Conservation (phyloP, 2,329 filamentous ascomycete genomes). For the Calonectria henricotiae region DNA sequence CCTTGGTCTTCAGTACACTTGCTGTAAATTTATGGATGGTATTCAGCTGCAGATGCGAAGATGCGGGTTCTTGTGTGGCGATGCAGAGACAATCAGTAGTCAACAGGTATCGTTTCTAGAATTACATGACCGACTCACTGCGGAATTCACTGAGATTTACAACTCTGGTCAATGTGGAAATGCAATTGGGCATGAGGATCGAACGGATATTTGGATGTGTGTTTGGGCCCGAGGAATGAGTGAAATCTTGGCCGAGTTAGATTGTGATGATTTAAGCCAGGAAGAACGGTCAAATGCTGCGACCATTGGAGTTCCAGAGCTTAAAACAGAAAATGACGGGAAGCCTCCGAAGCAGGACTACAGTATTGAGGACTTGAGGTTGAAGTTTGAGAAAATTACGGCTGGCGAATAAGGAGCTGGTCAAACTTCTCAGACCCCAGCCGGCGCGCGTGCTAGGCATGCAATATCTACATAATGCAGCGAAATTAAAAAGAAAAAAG, state of each 20-base stretch:
- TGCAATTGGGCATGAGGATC: not conserved
- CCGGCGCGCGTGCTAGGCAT: too few relatives aligned
- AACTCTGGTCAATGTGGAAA: not conserved
- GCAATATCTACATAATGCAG: too few relatives aligned
- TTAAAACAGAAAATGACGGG: too few relatives aligned
- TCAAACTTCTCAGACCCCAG: too few relatives aligned
- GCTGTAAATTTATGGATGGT: not conserved
- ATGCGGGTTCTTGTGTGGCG: not conserved
- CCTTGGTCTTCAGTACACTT: not conserved
- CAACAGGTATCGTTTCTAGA: not conserved
- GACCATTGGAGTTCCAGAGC: not conserved
- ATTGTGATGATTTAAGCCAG: not conserved
- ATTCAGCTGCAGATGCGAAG: not conserved
- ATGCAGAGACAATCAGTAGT: not conserved
- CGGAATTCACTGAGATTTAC: not conserved
- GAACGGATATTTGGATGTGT: not conserved
- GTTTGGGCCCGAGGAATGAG: not conserved
- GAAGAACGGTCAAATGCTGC: not conserved
- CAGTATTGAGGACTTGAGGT: not conserved
- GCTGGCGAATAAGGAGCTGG: too few relatives aligned
- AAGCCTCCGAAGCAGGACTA: too few relatives aligned
- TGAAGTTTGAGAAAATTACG: not conserved
- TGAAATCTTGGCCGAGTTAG: not conserved
- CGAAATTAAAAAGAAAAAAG: too few relatives aligned
- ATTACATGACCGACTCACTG: not conserved